phyloP scores from a whole-genome alignment of 1,284 basidiomycete genomes.

The Phellinidium pouzarii region DNA sequence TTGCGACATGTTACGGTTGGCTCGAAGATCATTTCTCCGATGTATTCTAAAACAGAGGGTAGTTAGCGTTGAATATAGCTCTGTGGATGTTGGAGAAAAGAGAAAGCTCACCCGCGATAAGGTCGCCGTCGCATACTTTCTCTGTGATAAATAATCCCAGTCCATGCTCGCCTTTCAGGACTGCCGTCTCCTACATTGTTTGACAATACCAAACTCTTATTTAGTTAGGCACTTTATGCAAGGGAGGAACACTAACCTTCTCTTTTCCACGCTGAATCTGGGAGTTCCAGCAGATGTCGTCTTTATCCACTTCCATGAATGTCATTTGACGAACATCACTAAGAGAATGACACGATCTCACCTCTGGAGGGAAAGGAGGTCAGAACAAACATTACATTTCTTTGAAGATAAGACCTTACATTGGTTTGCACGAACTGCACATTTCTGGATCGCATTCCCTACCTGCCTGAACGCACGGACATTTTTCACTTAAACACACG shows the following conservation, averaged over 20 bases:
- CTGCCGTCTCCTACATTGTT: conserved; percentile 25
- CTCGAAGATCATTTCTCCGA: conserved; percentile 46
- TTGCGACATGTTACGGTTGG: conserved; percentile 35
- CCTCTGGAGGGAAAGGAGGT: conserved; percentile 2
- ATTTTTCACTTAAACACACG: conserved; percentile 30
- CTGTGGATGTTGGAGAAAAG: background rate
- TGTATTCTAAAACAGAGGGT: conserved; percentile 41
- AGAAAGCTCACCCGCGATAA: conserved; percentile 40
- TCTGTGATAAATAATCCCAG: conserved; percentile 37
- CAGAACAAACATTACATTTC: background rate
- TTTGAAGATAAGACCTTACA: conserved; percentile 27
- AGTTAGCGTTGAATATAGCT: no score
- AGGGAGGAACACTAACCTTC: conserved; percentile 29
- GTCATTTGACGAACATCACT: background rate
- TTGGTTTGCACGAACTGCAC: conserved; percentile 28
- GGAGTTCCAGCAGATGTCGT: conserved; percentile 34
- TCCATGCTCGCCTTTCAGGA: conserved; percentile 34
- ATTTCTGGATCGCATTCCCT: conserved; percentile 40
- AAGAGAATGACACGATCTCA: background rate
- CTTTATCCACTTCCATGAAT: conserved; percentile 18
- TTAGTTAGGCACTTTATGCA: conserved; percentile 5
- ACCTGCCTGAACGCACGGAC: conserved; percentile 35
- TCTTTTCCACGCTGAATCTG: conserved; percentile 35
- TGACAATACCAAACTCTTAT: background rate
- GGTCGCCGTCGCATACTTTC: conserved; percentile 29